phyloP scores from a whole-genome alignment of 2,329 filamentous ascomycete species.

The Ascochyta lentis region DNA sequence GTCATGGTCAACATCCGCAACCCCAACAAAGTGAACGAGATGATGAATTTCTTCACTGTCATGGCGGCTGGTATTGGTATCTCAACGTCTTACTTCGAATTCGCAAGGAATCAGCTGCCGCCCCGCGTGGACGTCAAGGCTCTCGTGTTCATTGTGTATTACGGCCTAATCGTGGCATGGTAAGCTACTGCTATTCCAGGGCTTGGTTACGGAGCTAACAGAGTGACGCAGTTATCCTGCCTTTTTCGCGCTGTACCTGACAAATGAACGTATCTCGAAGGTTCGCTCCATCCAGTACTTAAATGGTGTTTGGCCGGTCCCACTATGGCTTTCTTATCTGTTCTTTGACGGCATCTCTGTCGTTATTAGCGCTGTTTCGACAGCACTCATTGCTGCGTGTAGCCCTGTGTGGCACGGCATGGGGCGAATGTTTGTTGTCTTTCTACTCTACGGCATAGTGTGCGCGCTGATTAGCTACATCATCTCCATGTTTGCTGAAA shows the following conservation, averaged over 20 bases:
- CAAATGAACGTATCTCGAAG: conserved; percentile 75
- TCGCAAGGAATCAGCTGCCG: conserved; percentile 21
- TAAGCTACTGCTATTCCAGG: conserved; percentile 42
- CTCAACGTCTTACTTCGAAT: conserved; percentile 23
- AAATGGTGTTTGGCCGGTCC: conserved; percentile 80
- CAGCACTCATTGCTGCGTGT: conserved; percentile 67
- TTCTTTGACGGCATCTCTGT: conserved; percentile 79
- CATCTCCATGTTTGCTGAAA: conserved; percentile 77
- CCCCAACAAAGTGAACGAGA: conserved; percentile 50
- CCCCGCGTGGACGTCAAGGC: conserved; percentile 56
- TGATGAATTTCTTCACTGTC: conserved; percentile 30
- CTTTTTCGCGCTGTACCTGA: conserved; percentile 87
- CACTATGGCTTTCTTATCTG: conserved; percentile 83
- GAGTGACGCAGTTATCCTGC: conserved; percentile 76
- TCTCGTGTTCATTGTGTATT: conserved; percentile 61
- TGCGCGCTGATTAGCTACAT: conserved; percentile 79
- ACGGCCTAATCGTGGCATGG: conserved; percentile 72
- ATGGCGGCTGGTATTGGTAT: conserved; percentile 29
- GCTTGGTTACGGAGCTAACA: conserved; percentile 51
- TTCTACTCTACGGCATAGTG: conserved; percentile 79
- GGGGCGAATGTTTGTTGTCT: conserved; percentile 78
- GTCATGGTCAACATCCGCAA: conserved; percentile 22
- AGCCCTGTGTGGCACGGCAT: conserved; percentile 71
- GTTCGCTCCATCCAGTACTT: conserved; percentile 86
- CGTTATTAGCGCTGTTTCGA: conserved; percentile 68